These are phyloP conservation scores for Heteromeles arbutifolia DNA, from an alignment of 306 rosid species.

Conservation along the genomic window DNA sequence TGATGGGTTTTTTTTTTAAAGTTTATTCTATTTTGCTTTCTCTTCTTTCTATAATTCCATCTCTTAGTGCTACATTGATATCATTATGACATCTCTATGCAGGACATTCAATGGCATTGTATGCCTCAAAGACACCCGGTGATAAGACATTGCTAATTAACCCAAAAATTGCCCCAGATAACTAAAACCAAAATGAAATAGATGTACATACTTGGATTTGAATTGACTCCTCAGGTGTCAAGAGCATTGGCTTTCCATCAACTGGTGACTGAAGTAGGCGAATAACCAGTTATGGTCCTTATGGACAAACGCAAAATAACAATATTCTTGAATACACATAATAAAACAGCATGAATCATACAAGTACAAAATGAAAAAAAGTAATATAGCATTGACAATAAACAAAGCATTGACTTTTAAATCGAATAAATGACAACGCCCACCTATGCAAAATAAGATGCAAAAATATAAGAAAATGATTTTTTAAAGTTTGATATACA, in stretches of 20 bases:
- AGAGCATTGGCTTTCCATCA: slow-evolving; percentile 97
- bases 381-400: background rate
- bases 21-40: background rate
- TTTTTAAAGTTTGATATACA: background rate
- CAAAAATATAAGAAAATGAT: background rate
- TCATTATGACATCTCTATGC: background rate
- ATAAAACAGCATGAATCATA: background rate
- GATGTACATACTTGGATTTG: slow-evolving; percentile 70
- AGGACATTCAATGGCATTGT: background rate
- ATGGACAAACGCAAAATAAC: slow-evolving; percentile 19
- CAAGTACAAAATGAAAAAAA: background rate
- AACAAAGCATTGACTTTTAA: background rate
- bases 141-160: background rate
- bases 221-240: slow-evolving; percentile 94
- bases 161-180: background rate
- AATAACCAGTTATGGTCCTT: slow-evolving; percentile 1
- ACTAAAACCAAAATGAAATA: background rate
- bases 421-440: background rate
- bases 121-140: background rate
- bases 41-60: background rate
- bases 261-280: slow-evolving; percentile 69
- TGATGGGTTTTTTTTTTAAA: background rate
- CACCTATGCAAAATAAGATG: background rate
- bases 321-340: background rate
- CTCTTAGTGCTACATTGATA: background rate